Base-by-base conservation (phyloP, 768 basidiomycete species). In the Mycena amicta region DNA sequence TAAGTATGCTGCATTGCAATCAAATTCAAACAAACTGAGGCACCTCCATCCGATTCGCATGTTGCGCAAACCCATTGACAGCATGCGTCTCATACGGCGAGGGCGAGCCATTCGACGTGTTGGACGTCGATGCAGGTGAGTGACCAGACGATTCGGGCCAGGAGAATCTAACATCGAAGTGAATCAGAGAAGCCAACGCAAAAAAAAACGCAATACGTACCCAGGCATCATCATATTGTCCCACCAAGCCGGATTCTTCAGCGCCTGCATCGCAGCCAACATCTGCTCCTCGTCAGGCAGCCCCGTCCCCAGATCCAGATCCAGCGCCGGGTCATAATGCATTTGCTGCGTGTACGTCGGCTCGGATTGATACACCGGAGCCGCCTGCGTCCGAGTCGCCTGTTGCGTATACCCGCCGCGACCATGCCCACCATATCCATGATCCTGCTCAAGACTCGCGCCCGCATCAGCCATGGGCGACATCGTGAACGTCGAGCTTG, bases 161-260 rank as follows among this genome's bases (percentile, higher is more conserved):
- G 23, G 70, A 69, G 58, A 72, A 73, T 13, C 72, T 70, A 18
- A 18, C 33, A 37, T 37, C 33, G 33, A 37, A 18, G 33, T 37
- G n/a, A n/a, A n/a, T n/a, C n/a, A n/a, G 8, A 37, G 33, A 18
- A 37, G 8, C 8, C 8, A 51, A 11, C 22, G n/a, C 30, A 39
- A 47, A 5, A 56, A 27, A 4, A 70, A 72, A 57, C 74, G 73
- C 8, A 37, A 18, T 8, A 37, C 37, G 22, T 69, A 88, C 87
- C 90, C 90, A 33, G 90, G 90, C 88, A 92, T 89, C 89, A 92
- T 88, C 85, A 90, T 87, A 50, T 82, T 88, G 43, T 80, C 72
- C 89, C 88, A 91, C 82, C 85, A 92, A 6, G 74, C 79, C 2
- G 85, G 85, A 50, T 86, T 89, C 60, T 88, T 86, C 55, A 93